Conservation (phyloP, 129 eudicot genomes). For the Flaveria linearis region DNA sequence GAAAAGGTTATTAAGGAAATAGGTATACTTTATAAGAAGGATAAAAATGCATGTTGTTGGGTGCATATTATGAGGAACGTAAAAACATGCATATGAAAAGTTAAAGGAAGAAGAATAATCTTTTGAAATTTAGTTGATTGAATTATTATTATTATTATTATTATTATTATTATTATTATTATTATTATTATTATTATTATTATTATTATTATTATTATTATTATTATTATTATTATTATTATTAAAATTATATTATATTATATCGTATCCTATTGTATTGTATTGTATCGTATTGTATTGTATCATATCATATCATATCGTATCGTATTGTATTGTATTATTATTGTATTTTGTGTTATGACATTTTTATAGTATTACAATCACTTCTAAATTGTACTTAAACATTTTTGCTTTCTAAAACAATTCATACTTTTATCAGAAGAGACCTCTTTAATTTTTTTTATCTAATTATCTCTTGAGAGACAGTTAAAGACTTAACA, state of each 20-base stretch:
- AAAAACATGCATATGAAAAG: constrained; percentile 43
- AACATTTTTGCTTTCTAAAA: constrained; percentile 17
- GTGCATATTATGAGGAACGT: constrained; percentile 40
- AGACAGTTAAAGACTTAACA: background rate
- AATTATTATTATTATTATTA: background rate
- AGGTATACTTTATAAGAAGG: constrained; percentile 8
- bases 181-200: background rate
- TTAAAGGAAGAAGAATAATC: constrained; percentile 62
- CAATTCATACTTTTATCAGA: background rate
- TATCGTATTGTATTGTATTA: no score
- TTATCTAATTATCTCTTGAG: no score
- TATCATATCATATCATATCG: no score
- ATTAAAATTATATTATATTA: constrained; percentile 4
- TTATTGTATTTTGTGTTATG: no score
- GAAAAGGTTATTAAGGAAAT: no score
- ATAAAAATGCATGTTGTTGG: constrained; percentile 42
- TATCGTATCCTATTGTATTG: no score
- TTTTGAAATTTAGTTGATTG: constrained; percentile 35
- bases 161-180: no score
- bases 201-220: constrained; percentile 10
- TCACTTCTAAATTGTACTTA: constrained; percentile 4
- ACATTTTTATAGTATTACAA: background rate
- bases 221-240: constrained; percentile 30
- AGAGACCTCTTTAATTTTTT: constrained; percentile 9
- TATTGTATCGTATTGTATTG: no score